Evolutionary conservation across 345 rosid genomes (phyloP), one percentile per base, ranked within the genome.

Genomic region (Rhodamnia argentea): DNA sequence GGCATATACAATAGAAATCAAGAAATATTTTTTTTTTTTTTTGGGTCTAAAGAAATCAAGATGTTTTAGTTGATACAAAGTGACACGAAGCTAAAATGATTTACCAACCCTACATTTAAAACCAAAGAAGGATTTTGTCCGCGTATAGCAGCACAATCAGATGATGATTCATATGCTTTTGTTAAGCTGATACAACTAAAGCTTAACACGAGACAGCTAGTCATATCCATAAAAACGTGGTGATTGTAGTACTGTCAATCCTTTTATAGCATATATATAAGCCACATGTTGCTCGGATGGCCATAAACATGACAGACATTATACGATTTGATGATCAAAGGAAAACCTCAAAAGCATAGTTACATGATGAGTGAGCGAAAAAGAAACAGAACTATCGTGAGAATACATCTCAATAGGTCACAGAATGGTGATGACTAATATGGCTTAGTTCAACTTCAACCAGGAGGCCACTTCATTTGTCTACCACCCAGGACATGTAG

Each of bases 391-490:
- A 54, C 26, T 7, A 16, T 5, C 18, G 47, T 42, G 59, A 44
- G 83, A 57, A 83, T 54, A 27, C 40, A 37, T 52, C 58, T 16
- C 55, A 29, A 53, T 52, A 0, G 42, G n/a, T 54, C 59, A 83
- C 84, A 54, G 29, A 52, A 29, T 5, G 81, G 47, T 9, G 81
- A 70, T 37, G 81, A 37, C 20, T 18, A 1, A 37, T 18, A 5
- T 37, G 81, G 81, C 81, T 37, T 37, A 11, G 13, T 70, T 83
- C 60, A 83, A 83, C 85, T 85, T 90, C 90, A 96, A 92, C 98
- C 98, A 15, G 99, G 96, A 23, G 99, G 98, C 99, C 98, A 96
- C 87, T 94, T 94, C 97, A 96, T 87, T 90, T 94, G 95, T 84
- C 99, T 89, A 58, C 99, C 98, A 3, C 98, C 99, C 29, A 96